Evolutionary conservation across 2,329 filamentous ascomycete genomes (phyloP), one percentile per base, ranked within the genome.

Genomic region (Septoria linicola): DNA sequence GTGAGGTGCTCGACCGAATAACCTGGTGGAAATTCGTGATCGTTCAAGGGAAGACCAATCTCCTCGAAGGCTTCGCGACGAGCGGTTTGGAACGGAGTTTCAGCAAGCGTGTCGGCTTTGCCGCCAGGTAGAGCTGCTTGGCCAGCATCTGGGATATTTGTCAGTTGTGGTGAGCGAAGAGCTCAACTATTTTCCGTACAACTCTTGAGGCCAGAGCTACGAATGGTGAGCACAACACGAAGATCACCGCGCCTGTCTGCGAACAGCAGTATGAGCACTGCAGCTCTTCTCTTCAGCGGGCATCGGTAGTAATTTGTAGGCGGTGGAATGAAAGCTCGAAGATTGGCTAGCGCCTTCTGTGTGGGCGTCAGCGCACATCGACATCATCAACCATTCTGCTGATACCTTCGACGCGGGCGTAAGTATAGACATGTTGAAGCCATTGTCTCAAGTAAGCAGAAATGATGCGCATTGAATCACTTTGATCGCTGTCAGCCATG

Each of bases 11-110:
- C 91, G 60, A 97, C 85, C 48, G 79, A 78, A 72, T 96, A 96
- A 1, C 88, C 88, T 10, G 76, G 73, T 1, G 89, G 88, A 23
- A 96, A 78, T 53, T 81, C 80, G 51, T 68, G 63, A 65, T 90
- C 82, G 60, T 83, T 78, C 64, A 85, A 77, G 1, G 92, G 88
- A 2, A 97, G 82, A 1, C 92, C 92, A 59, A 97, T 96, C 69
- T 97, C 92, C 69, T 97, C 92, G 68, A 81, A 87, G 1, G 92
- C 91, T 76, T 97, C 92, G 58, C 92, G 83, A 17, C 92, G 83
- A 7, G 92, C 90, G 44, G 91, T 95, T 65, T 91, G 80, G 70
- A 89, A 89, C 72, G 76, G 72, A 1, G 76, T 78, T 66, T 85
- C 82, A 7, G 67, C 53, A 8, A 76, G 63, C 0, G 71, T 69